phyloP scores from a whole-genome alignment of 257 asterid species.

The Primulina eburnea region DNA sequence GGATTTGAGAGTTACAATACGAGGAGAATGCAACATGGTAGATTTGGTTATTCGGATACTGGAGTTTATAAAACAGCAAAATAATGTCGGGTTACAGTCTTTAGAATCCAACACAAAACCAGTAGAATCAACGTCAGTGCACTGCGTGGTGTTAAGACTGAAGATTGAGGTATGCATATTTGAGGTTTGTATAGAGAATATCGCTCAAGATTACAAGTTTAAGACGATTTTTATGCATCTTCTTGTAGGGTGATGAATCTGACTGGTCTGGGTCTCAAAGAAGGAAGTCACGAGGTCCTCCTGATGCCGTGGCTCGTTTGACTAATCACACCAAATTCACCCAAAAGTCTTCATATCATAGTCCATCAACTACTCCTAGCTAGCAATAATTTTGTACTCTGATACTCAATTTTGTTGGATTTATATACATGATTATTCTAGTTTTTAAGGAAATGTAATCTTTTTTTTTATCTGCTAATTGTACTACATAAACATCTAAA shows the following conservation, averaged over 20 bases:
- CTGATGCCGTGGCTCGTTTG: conserved; percentile 34
- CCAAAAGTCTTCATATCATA: not conserved
- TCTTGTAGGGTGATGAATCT: conserved; percentile 55
- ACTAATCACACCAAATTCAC: not conserved
- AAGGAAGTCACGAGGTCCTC: conserved; percentile 50
- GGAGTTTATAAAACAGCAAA: conserved; percentile 52
- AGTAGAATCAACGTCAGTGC: conserved; percentile 36
- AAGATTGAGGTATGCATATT: conserved; percentile 47
- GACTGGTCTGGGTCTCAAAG: conserved; percentile 64
- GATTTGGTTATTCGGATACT: conserved; percentile 44
- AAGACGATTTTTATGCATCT: not conserved
- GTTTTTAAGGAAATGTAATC: too few relatives aligned
- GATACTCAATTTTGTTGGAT: too few relatives aligned
- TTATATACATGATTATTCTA: too few relatives aligned
- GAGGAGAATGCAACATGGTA: conserved; percentile 39
- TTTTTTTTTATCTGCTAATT: too few relatives aligned
- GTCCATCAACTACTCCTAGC: too few relatives aligned
- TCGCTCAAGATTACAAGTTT: too few relatives aligned
- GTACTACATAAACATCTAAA: too few relatives aligned
- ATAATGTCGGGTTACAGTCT: conserved; percentile 34
- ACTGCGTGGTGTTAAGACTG: conserved; percentile 42
- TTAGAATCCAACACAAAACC: conserved; percentile 47
- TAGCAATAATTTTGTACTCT: too few relatives aligned
- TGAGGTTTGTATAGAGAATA: too few relatives aligned
- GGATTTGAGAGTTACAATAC: conserved; percentile 51